phyloP scores from a whole-genome alignment of 108 stramenopile species.

The Seminavis robusta region DNA sequence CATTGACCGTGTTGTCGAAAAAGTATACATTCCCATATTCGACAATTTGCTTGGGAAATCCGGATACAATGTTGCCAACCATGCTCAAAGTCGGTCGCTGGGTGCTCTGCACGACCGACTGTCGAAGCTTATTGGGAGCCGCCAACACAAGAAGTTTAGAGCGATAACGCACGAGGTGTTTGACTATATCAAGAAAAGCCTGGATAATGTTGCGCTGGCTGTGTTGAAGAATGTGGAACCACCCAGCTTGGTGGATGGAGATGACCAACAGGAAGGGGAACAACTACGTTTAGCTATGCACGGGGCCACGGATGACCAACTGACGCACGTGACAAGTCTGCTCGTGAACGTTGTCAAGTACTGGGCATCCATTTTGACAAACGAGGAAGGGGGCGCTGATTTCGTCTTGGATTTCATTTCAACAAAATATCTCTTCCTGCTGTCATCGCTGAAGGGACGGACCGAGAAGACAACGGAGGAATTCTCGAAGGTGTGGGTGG shows the following conservation, averaged over 20 bases:
- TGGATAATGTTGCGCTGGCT: neutral
- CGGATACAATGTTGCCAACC: neutral
- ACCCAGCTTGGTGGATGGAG: too few species aligned
- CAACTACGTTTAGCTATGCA: constrained; percentile 26
- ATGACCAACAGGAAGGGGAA: too few species aligned
- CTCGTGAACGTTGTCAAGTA: constrained; percentile 40
- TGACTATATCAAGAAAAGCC: neutral
- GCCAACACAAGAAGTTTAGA: neutral
- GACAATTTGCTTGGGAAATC: constrained; percentile 7
- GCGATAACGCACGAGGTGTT: neutral
- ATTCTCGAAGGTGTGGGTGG: constrained; percentile 33
- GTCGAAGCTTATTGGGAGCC: neutral
- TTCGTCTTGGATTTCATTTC: constrained; percentile 34
- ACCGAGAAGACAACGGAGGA: constrained; percentile 10
- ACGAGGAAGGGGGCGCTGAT: constrained; percentile 9
- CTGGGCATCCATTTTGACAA: constrained; percentile 52
- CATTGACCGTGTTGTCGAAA: constrained; percentile 21
- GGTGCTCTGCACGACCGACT: constrained; percentile 6
- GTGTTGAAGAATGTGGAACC: constrained; percentile 14
- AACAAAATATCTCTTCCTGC: constrained; percentile 37
- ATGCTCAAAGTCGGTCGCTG: constrained; percentile 1
- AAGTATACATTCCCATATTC: constrained; percentile 16
- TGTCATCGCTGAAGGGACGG: constrained; percentile 40
- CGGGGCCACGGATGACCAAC: constrained; percentile 35
- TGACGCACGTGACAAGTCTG: constrained; percentile 33